phyloP scores from a whole-genome alignment of 768 basidiomycete genomes.

The Naganishia vaughanmartiniae region DNA sequence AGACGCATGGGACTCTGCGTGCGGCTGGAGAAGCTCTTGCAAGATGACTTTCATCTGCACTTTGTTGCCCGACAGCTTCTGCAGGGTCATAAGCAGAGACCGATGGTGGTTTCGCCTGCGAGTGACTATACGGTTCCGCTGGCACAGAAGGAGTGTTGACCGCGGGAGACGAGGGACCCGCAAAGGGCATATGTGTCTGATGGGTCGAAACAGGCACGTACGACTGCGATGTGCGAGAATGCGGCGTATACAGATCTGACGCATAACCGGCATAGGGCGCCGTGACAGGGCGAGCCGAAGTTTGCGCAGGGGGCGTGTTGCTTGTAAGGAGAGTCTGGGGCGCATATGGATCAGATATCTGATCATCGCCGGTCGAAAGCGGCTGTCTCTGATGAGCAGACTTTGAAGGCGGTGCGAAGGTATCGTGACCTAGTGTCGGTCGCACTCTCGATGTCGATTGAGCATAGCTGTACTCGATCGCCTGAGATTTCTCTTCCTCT shows the following conservation, averaged over 20 bases:
- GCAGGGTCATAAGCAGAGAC: slow-evolving; percentile 28
- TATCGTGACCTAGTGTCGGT: slow-evolving; percentile 12
- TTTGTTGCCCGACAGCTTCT: not conserved
- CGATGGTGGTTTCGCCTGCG: not conserved
- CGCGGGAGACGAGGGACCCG: not conserved
- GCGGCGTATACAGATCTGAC: slow-evolving; percentile 8
- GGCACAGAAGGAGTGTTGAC: not conserved
- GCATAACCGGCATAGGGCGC: slow-evolving; percentile 10
- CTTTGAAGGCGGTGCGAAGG: slow-evolving; percentile 19
- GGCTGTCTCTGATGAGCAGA: not conserved
- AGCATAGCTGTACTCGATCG: slow-evolving; percentile 1
- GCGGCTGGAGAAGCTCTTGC: slow-evolving; percentile 20
- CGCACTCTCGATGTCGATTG: slow-evolving; percentile 9
- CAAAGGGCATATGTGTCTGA: not conserved
- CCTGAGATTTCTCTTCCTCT: slow-evolving; percentile 4
- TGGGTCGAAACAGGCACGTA: not conserved
- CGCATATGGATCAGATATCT: slow-evolving; percentile 15
- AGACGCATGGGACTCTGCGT: slow-evolving; percentile 62
- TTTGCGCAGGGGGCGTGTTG: not conserved
- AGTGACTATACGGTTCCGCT: not conserved
- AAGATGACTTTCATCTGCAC: slow-evolving; percentile 17
- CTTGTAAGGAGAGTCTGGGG: not conserved
- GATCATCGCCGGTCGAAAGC: not conserved
- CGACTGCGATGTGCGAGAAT: not conserved
- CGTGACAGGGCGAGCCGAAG: not conserved